These are phyloP conservation scores for Cubamyces lactineus DNA, from an alignment of 768 basidiomycete genomes.

Conservation along the genomic window DNA sequence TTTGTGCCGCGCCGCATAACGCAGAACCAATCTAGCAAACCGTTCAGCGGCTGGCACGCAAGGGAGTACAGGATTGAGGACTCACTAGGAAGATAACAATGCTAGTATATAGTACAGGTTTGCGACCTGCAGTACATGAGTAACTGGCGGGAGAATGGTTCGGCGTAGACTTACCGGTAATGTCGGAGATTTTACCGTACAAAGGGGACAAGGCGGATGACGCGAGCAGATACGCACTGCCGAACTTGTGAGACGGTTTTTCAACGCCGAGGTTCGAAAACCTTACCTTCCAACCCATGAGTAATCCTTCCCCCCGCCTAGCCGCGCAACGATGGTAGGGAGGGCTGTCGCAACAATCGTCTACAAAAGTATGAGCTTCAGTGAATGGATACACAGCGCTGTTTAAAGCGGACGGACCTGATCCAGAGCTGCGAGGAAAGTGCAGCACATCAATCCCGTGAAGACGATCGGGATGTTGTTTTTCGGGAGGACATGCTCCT, in stretches of 20 bases:
- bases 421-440: slow-evolving; percentile 53
- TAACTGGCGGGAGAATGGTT: slow-evolving; percentile 32
- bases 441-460: slow-evolving; percentile 46
- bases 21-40: slow-evolving; percentile 68
- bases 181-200: slow-evolving; percentile 79
- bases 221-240: slow-evolving; percentile 74
- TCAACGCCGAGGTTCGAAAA: background rate
- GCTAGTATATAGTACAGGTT: slow-evolving; percentile 67
- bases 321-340: slow-evolving; percentile 50
- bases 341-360: slow-evolving; percentile 53
- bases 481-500: slow-evolving; percentile 47
- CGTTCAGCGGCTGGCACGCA: background rate
- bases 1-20: slow-evolving; percentile 80
- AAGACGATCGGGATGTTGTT: slow-evolving; percentile 48
- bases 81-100: slow-evolving; percentile 72
- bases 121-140: slow-evolving; percentile 49
- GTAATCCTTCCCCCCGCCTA: slow-evolving; percentile 50
- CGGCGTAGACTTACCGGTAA: slow-evolving; percentile 37
- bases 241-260: background rate
- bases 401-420: slow-evolving; percentile 31
- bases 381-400: no score
- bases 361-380: slow-evolving; percentile 25
- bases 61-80: background rate
- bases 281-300: slow-evolving; percentile 52
- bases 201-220: slow-evolving; percentile 68